These are phyloP conservation scores for Phoenix roebelenii DNA, from an alignment of 176 grass and related monocot genomes.

Conservation along the genomic window DNA sequence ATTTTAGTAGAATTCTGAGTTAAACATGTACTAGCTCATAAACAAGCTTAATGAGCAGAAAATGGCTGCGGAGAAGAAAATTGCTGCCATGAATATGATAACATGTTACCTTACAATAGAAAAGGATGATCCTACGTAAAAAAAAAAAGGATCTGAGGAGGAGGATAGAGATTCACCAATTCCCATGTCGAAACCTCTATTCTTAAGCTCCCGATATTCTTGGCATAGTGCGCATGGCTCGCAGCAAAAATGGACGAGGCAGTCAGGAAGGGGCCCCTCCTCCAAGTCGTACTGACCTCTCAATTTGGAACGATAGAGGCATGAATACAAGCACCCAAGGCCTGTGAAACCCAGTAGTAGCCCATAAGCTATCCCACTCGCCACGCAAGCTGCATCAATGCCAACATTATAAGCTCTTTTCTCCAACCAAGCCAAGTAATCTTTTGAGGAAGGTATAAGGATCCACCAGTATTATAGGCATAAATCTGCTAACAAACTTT, in stretches of 20 bases:
- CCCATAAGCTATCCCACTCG: conserved; percentile 37
- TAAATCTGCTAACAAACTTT: too few relatives aligned
- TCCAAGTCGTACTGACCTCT: conserved; percentile 58
- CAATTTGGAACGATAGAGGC: conserved; percentile 68
- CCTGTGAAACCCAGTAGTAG: conserved; percentile 31
- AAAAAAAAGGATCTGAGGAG: neutral
- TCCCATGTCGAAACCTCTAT: conserved; percentile 74
- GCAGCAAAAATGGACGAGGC: conserved; percentile 76
- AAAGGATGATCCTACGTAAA: neutral
- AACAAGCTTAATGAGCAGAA: too few relatives aligned
- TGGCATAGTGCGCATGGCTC: conserved; percentile 76
- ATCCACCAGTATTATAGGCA: too few relatives aligned
- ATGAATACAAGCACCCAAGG: conserved; percentile 79
- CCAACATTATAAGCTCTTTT: too few relatives aligned
- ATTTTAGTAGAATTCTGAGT: too few relatives aligned
- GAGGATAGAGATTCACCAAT: conserved; percentile 42
- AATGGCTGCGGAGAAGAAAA: too few relatives aligned
- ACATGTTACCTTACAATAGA: too few relatives aligned
- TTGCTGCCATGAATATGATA: too few relatives aligned
- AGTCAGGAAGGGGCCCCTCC: conserved; percentile 64
- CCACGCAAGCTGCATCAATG: conserved; percentile 38
- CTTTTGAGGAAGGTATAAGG: too few relatives aligned
- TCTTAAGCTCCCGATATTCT: conserved; percentile 83
- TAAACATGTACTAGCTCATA: too few relatives aligned
- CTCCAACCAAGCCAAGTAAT: too few relatives aligned